These are phyloP conservation scores for Salix brachista DNA, from an alignment of 345 rosid species.

Conservation along the genomic window DNA sequence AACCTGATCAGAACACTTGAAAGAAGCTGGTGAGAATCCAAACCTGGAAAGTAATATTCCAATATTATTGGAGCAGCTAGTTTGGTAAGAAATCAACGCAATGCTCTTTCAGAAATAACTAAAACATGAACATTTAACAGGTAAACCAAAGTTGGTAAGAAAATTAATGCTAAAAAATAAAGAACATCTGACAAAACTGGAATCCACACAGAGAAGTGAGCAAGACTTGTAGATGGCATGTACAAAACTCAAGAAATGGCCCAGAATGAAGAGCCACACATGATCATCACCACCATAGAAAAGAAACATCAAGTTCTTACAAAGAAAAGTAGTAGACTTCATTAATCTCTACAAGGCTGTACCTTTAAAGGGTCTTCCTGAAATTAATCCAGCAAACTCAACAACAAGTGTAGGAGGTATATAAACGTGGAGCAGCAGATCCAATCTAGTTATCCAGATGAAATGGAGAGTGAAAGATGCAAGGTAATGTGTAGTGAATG, in stretches of 20 bases:
- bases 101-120: background rate
- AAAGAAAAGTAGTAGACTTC: background rate
- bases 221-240: no score
- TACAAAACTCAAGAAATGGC: no score
- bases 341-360: background rate
- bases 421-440: constrained; percentile 8
- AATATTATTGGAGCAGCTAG: background rate
- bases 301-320: background rate
- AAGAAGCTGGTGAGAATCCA: background rate
- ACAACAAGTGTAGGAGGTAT: background rate
- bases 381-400: background rate
- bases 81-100: background rate
- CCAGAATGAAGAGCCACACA: background rate
- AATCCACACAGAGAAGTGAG: background rate
- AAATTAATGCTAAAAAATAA: background rate
- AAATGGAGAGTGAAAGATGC: constrained; percentile 2
- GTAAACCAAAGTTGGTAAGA: background rate
- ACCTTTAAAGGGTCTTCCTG: background rate
- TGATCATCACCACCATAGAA: background rate
- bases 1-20: background rate
- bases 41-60: background rate
- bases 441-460: constrained; percentile 4
- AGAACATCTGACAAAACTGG: background rate
- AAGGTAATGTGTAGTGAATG: constrained; percentile 15
- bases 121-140: background rate